Evolutionary conservation across 2,329 filamentous ascomycete species (phyloP).

Genomic region (Scortechinia acanthostroma): DNA sequence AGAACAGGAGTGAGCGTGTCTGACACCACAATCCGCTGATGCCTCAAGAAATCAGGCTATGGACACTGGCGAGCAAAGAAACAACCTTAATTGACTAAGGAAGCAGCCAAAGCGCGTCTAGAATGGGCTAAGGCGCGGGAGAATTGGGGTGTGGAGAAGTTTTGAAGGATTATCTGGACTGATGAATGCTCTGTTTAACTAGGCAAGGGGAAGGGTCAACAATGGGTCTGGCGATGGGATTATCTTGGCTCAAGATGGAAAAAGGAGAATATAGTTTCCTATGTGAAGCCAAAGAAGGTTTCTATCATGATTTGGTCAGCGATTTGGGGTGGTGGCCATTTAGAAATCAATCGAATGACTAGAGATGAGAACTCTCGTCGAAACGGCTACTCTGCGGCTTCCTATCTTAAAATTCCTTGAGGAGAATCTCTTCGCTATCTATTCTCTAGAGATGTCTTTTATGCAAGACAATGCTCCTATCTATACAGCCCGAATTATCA

Average conservation of each 20-base stretch:
- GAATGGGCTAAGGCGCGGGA: slow-evolving; percentile 6
- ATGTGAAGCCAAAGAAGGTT: background rate
- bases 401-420: background rate
- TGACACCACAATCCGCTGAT: background rate
- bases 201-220: background rate
- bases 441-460: background rate
- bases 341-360: background rate
- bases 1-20: no score
- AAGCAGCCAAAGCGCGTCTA: slow-evolving; percentile 5
- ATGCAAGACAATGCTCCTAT: slow-evolving; percentile 5
- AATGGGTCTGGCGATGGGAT: background rate
- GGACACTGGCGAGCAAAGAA: slow-evolving; percentile 5
- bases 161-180: background rate
- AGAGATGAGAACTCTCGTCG: background rate
- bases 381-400: background rate
- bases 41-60: background rate
- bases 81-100: slow-evolving; percentile 5
- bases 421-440: background rate
- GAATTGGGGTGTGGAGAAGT: slow-evolving; percentile 4
- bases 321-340: slow-evolving; percentile 1
- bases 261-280: background rate
- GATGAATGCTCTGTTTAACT: background rate
- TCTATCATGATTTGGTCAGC: background rate
- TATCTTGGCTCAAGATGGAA: background rate
- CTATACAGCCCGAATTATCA: background rate